A percentile compares a stretch with the other conserved stretches of the same genome.
Evolutionary conservation across 1,284 basidiomycete species (phyloP).

Genomic region (Tylopilus sp.): DNA sequence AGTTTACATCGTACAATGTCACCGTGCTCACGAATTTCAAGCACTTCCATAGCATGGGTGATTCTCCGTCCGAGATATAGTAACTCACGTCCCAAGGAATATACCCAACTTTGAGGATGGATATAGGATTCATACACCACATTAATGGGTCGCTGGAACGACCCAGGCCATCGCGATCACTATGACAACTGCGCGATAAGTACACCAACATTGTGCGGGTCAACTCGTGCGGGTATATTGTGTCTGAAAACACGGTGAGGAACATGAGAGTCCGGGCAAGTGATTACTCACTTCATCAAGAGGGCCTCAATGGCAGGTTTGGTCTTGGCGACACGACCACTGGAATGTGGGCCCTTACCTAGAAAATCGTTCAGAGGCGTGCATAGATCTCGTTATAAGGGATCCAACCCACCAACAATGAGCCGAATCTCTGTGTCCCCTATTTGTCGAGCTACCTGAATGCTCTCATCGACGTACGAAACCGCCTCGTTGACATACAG

Average conservation of each 20-base stretch:
- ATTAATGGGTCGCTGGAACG: no score
- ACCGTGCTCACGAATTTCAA: no score
- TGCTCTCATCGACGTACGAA: constrained; percentile 62
- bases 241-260: constrained; percentile 10
- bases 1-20: no score
- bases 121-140: no score
- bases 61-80: no score
- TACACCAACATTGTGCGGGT: constrained; percentile 83
- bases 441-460: constrained; percentile 61
- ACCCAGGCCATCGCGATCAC: no score
- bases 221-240: constrained; percentile 47
- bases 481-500: constrained; percentile 91
- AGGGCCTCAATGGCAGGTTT: constrained; percentile 90
- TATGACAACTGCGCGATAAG: constrained; percentile 80
- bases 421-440: constrained; percentile 72
- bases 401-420: constrained; percentile 75
- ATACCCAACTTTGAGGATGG: no score
- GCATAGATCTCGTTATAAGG: background rate
- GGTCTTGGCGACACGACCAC: constrained; percentile 79
- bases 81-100: no score
- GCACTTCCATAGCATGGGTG: no score
- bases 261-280: background rate
- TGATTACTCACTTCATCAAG: constrained; percentile 64
- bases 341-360: constrained; percentile 85
- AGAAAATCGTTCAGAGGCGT: constrained; percentile 4